These are phyloP conservation scores for Malus hybrid DNA, from an alignment of 331 rosid species.

Conservation along the genomic window DNA sequence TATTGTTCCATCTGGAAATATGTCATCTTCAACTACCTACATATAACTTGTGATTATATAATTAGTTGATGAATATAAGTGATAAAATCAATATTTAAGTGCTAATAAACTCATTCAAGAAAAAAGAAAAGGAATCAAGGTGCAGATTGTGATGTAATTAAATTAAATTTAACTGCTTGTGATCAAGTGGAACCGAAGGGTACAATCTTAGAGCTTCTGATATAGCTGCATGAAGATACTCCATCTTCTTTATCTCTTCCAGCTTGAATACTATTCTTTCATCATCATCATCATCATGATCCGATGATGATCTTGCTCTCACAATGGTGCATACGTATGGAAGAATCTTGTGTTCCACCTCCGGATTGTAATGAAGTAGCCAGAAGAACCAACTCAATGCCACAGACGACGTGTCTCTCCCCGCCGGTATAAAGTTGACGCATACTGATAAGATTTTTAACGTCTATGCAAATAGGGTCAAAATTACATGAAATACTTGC, in stretches of 20 bases:
- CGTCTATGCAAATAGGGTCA: too few relatives aligned
- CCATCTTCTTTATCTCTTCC: constrained; percentile 82
- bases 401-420: constrained; percentile 88
- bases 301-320: constrained; percentile 15
- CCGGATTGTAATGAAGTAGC: constrained; percentile 55
- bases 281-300: background rate
- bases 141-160: background rate
- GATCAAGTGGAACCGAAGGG: constrained; percentile 87
- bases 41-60: background rate
- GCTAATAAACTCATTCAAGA: too few relatives aligned
- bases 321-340: constrained; percentile 44
- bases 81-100: background rate
- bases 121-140: background rate
- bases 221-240: constrained; percentile 81
- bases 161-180: constrained; percentile 56
- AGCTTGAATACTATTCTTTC: constrained; percentile 32
- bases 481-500: too few relatives aligned
- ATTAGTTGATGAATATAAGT: background rate
- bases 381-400: constrained; percentile 93
- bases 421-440: constrained; percentile 75
- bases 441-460: constrained; percentile 8
- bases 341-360: constrained; percentile 46
- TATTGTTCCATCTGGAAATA: constrained; percentile 66
- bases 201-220: constrained; percentile 76
- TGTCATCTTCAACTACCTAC: constrained; percentile 61